These are phyloP conservation scores for Hortaea sp. DNA, from an alignment of 2,329 filamentous ascomycete genomes.

Conservation along the genomic window DNA sequence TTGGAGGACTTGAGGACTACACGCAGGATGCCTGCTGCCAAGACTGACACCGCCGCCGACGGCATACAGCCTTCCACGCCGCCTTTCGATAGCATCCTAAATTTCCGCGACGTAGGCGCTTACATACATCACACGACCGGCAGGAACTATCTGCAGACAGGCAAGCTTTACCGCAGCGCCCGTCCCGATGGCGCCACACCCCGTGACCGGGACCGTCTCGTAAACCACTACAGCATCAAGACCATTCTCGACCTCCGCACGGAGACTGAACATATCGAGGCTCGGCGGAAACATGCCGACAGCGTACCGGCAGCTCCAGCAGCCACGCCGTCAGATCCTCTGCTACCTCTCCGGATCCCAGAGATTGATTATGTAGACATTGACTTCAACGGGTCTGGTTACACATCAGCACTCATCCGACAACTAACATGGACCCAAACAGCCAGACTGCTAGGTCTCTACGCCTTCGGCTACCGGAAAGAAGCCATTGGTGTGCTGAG, in stretches of 20 bases:
- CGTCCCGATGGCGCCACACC: constrained; percentile 58
- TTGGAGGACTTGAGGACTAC: too few species aligned
- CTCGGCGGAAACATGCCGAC: constrained; percentile 47
- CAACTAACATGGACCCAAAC: constrained; percentile 59
- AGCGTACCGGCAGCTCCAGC: constrained; percentile 36
- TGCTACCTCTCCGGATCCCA: constrained; percentile 46
- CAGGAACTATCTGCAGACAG: constrained; percentile 27
- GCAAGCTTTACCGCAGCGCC: constrained; percentile 19
- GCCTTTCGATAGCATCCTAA: constrained; percentile 52
- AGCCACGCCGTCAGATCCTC: constrained; percentile 38
- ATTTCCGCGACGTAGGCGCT: constrained; percentile 67
- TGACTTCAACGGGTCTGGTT: constrained; percentile 62
- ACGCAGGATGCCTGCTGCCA: too few species aligned
- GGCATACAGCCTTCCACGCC: too few species aligned
- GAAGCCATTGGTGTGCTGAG: constrained; percentile 61
- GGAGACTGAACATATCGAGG: constrained; percentile 40
- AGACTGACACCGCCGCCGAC: too few species aligned
- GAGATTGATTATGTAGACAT: constrained; percentile 56
- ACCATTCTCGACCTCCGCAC: constrained; percentile 74
- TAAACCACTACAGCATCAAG: constrained; percentile 51
- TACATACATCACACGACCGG: constrained; percentile 53
- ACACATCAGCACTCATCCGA: constrained; percentile 58
- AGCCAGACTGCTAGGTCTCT: constrained; percentile 52
- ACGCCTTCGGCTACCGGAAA: constrained; percentile 56
- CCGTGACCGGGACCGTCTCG: constrained; percentile 51